These are phyloP conservation scores for Stagonosporopsis vannaccii DNA, from an alignment of 2,329 filamentous ascomycete genomes.

Conservation along the genomic window DNA sequence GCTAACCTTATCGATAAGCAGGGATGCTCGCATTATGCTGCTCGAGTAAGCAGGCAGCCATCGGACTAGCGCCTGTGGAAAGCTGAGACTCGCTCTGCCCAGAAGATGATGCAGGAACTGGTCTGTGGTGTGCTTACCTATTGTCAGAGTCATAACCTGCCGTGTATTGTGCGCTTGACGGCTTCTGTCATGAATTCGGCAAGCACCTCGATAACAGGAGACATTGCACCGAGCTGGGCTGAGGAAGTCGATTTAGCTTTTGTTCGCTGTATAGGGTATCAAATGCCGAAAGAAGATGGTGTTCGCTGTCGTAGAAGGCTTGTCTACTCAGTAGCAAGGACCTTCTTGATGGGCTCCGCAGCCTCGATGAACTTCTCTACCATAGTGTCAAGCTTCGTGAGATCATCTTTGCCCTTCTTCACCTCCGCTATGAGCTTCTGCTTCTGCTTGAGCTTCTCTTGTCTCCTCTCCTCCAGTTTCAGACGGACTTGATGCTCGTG, in stretches of 20 bases:
- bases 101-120: not conserved
- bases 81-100: no score
- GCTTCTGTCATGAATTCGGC: not conserved
- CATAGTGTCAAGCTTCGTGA: constrained; percentile 89
- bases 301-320: not conserved
- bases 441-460: constrained; percentile 68
- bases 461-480: constrained; percentile 81
- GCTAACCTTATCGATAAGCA: constrained; percentile 17
- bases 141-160: not conserved
- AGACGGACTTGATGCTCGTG: constrained; percentile 88
- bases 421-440: constrained; percentile 76
- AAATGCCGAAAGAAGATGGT: constrained; percentile 11
- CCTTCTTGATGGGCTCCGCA: constrained; percentile 85
- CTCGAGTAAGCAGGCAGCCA: constrained; percentile 3
- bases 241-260: constrained; percentile 9
- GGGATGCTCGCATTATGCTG: not conserved
- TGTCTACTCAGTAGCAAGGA: constrained; percentile 75
- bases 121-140: not conserved
- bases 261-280: constrained; percentile 21
- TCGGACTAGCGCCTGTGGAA: not conserved
- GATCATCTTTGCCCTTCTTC: constrained; percentile 90
- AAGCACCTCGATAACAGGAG: not conserved
- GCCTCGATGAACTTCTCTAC: constrained; percentile 94
- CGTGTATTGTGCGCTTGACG: not conserved
- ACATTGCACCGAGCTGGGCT: not conserved